Percentiles rank a stretch among this genome's conserved stretches.
Conservation (phyloP, 495 filamentous ascomycete genomes). For the Aspergillus haitiensis region DNA sequence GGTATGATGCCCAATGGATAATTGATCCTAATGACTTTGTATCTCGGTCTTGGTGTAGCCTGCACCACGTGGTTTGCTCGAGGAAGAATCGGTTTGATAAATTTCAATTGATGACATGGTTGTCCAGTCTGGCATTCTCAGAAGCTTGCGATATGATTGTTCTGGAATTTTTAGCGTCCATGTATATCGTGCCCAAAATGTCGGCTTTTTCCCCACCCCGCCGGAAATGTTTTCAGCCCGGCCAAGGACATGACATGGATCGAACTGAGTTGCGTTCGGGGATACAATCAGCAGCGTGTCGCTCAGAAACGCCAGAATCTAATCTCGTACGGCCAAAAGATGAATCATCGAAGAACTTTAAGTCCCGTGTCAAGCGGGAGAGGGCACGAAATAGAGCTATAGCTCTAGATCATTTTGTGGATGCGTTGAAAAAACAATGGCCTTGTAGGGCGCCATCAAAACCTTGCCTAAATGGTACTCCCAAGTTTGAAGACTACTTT, state of each 20-base stretch:
- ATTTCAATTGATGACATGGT: slow-evolving; percentile 48
- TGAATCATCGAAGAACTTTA: slow-evolving; percentile 2
- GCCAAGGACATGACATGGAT: not conserved
- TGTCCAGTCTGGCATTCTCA: slow-evolving; percentile 42
- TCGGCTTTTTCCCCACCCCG: slow-evolving; percentile 14
- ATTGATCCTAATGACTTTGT: slow-evolving; percentile 22
- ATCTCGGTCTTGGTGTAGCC: slow-evolving; percentile 30
- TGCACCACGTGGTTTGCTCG: slow-evolving; percentile 36
- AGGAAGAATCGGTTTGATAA: slow-evolving; percentile 20
- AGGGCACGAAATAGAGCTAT: not conserved
- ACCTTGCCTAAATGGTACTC: not conserved
- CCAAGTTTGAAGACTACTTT: slow-evolving; percentile 6
- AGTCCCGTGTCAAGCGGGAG: not conserved
- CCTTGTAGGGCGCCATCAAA: not conserved
- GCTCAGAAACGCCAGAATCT: slow-evolving; percentile 9
- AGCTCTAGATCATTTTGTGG: slow-evolving; percentile 6
- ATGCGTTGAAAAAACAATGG: not conserved
- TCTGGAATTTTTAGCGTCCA: slow-evolving; percentile 39
- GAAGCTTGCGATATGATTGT: slow-evolving; percentile 29
- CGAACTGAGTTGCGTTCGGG: not conserved
- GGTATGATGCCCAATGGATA: slow-evolving; percentile 24
- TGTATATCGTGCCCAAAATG: slow-evolving; percentile 32
- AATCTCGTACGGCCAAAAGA: not conserved
- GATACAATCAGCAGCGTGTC: not conserved
- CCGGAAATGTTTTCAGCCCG: not conserved